A percentile compares a stretch with the other conserved stretches of the same genome.
Evolutionary conservation across 305 asterid genomes (phyloP).

Genomic region (Solanum hybrid): DNA sequence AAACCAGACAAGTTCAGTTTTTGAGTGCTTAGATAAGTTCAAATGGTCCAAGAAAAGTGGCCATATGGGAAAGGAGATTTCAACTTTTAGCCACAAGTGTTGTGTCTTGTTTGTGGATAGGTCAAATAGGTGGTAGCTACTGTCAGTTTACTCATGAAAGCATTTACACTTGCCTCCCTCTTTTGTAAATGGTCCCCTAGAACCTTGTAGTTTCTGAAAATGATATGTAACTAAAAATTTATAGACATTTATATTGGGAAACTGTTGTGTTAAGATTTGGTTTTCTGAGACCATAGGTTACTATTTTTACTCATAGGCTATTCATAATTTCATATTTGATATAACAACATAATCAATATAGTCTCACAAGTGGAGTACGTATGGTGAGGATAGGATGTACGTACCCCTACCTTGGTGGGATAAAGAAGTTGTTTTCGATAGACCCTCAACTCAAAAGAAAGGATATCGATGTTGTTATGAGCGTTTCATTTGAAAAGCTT

Average conservation of each 20-base stretch:
- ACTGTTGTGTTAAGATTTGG: not conserved
- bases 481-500: not conserved
- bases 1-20: not conserved
- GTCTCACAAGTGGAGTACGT: not conserved
- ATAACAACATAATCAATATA: not conserved
- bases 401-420: not conserved
- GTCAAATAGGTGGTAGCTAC: not conserved
- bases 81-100: not conserved
- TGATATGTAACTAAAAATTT: not conserved
- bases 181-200: not conserved
- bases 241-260: not conserved
- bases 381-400: not conserved
- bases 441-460: not conserved
- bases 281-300: not conserved
- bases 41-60: constrained; percentile 4
- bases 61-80: not conserved
- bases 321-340: not conserved
- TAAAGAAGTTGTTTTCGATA: not conserved
- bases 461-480: not conserved
- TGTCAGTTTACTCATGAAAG: constrained; percentile 3
- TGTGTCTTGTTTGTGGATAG: not conserved
- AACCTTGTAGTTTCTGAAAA: not conserved
- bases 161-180: not conserved
- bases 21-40: constrained; percentile 3
- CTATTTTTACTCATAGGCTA: not conserved